These are phyloP conservation scores for Infundibulicybe gibba DNA, from an alignment of 768 basidiomycete species.

Conservation along the genomic window DNA sequence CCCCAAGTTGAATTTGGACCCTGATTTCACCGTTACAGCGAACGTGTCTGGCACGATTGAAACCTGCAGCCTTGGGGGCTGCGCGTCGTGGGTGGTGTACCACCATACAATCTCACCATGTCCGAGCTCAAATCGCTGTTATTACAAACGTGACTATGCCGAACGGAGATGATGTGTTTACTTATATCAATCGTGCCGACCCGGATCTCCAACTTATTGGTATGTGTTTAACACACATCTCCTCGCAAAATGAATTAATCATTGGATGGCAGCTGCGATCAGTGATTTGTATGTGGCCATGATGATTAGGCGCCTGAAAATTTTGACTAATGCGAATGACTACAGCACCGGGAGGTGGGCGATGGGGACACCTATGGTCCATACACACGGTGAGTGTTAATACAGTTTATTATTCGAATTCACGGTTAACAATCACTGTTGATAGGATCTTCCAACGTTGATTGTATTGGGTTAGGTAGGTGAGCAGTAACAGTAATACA, in stretches of 20 bases:
- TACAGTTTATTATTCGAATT: background rate
- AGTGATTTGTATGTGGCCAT: slow-evolving; percentile 36
- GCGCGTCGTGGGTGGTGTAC: slow-evolving; percentile 35
- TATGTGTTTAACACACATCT: slow-evolving; percentile 13
- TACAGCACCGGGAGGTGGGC: slow-evolving; percentile 39
- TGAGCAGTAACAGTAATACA: slow-evolving; percentile 18
- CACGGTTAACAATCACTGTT: background rate
- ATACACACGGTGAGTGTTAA: slow-evolving; percentile 19
- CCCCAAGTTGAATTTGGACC: background rate
- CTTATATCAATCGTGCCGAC: slow-evolving; percentile 38
- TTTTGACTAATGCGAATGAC: slow-evolving; percentile 1
- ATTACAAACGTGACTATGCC: slow-evolving; percentile 39
- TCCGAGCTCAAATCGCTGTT: slow-evolving; percentile 28
- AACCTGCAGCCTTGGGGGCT: slow-evolving; percentile 48
- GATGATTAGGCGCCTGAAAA: background rate
- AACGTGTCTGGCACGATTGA: slow-evolving; percentile 33
- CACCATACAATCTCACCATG: slow-evolving; percentile 42
- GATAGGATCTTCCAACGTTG: slow-evolving; percentile 22
- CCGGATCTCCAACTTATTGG: slow-evolving; percentile 35
- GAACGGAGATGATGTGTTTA: slow-evolving; percentile 30
- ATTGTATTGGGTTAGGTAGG: slow-evolving; percentile 24
- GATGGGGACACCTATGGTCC: slow-evolving; percentile 22
- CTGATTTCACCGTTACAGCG: slow-evolving; percentile 18
- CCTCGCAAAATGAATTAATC: background rate
- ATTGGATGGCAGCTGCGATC: slow-evolving; percentile 26